Base-by-base conservation (phyloP, 495 filamentous ascomycete species). In the Penicillium argentinense region DNA sequence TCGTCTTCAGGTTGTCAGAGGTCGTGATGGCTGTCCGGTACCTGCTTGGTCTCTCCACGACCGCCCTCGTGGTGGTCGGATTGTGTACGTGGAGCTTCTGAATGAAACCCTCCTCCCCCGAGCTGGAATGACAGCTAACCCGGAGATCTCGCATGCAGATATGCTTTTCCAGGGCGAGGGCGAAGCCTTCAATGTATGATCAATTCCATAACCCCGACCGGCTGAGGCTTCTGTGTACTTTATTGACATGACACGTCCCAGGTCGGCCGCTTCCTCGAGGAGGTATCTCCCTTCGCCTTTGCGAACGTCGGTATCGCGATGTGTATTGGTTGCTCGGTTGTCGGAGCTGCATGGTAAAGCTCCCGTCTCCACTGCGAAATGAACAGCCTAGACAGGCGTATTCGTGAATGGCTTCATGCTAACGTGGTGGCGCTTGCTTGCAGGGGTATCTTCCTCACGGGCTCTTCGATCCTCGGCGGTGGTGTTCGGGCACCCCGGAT, bases 371-470 rank as follows among this genome's bases (percentile, higher is more conserved):
- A 4, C 12, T 18, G 26, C 21, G 11, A 13, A 14, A 3, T 23
- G 9, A 17, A 11, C 16, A 12, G n/a, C 4, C 14, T 19, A 23
- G 9, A 18, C 17, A 3, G 28, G 33, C 8, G 9, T 45, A 5
- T 27, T 28, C 9, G 28, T 14, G 30, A 12, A 18, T 24, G 24
- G n/a, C 33, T n/a, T 16, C 6, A 16, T 47, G 42, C 60, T 75
- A 40, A 75, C 55, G 49, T 38, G 45, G 13, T 47, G 27, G n/a
- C 42, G 40, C 47, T 45, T 36, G n/a, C n/a, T 41, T 51, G 33
- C 45, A 97, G 92, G 93, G 95, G 95, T 62, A 99, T 99, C 69
- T 91, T 99, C 75, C 89, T 97, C 42, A 97, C 93, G 9, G 95
- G 95, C 57, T 95, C 91, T n/a, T 96, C 91, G 39, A 99, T 99